A percentile compares a stretch with the other conserved stretches of the same genome.
phyloP scores from a whole-genome alignment of 768 basidiomycete species.

The Leccinum obscurum region DNA sequence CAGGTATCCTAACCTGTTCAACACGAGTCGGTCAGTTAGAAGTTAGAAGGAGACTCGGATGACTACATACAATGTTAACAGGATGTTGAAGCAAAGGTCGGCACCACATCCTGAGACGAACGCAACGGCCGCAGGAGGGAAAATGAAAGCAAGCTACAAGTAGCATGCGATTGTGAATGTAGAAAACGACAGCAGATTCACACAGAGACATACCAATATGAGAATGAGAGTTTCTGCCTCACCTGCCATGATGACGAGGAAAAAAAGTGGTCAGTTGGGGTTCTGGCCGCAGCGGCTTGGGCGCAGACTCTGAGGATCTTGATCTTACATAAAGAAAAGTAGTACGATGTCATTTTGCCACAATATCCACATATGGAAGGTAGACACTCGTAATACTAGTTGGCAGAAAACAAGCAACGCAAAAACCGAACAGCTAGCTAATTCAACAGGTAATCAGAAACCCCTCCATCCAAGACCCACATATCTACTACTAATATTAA shows the following conservation, averaged over 20 bases:
- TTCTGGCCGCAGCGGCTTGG: too few species aligned
- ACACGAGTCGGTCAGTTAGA: not conserved
- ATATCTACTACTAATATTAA: conserved; percentile 32
- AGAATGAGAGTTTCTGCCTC: conserved; percentile 9
- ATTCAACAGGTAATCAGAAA: conserved; percentile 16
- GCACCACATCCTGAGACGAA: conserved; percentile 79
- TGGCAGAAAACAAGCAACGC: not conserved
- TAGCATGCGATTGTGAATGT: not conserved
- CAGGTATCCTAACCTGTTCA: conserved; percentile 64
- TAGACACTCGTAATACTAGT: not conserved
- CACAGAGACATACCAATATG: conserved; percentile 5
- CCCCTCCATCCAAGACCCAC: not conserved
- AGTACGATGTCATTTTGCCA: conserved; percentile 25
- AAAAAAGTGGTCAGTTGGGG: not conserved
- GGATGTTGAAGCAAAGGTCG: conserved; percentile 80
- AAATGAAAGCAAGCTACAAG: conserved; percentile 65
- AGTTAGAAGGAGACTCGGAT: not conserved
- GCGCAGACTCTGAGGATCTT: not conserved
- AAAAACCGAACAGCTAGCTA: not conserved
- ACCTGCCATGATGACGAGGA: conserved; percentile 15
- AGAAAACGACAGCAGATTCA: not conserved
- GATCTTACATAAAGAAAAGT: not conserved
- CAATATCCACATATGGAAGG: conserved; percentile 21
- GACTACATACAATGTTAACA: conserved; percentile 67
- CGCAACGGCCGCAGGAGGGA: conserved; percentile 75